Percentiles rank a stretch among this genome's conserved stretches.
Conservation (phyloP, 1,139 yeast species). For the Yamadazyma kanchanaburiensis region DNA sequence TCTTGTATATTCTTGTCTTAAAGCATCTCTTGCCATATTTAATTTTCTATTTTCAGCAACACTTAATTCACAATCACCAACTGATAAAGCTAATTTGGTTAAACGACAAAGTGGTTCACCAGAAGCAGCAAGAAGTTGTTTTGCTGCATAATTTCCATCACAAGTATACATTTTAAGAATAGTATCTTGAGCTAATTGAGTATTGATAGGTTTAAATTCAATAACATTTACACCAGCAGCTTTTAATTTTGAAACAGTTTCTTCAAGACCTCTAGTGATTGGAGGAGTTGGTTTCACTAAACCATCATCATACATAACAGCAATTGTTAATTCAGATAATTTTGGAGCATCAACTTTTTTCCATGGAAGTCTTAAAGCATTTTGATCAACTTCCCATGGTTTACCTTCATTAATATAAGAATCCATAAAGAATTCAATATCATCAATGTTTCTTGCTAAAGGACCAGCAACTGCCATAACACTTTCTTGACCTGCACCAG, state of each 20-base stretch:
- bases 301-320: slow-evolving; percentile 39
- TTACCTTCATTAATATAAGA: slow-evolving; percentile 56
- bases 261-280: slow-evolving; percentile 34
- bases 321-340: slow-evolving; percentile 35
- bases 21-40: slow-evolving; percentile 47
- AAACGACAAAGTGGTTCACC: slow-evolving; percentile 66
- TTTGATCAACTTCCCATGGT: slow-evolving; percentile 67
- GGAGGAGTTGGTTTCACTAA: slow-evolving; percentile 53
- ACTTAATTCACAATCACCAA: slow-evolving; percentile 53
- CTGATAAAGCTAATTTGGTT: slow-evolving; percentile 57
- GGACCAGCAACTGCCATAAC: slow-evolving; percentile 65
- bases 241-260: slow-evolving; percentile 24
- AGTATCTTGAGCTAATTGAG: slow-evolving; percentile 48
- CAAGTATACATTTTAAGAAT: slow-evolving; percentile 49
- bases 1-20: slow-evolving; percentile 53
- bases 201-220: slow-evolving; percentile 51
- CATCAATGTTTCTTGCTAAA: slow-evolving; percentile 57
- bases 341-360: slow-evolving; percentile 45
- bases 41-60: slow-evolving; percentile 48
- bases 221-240: slow-evolving; percentile 30
- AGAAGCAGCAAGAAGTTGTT: slow-evolving; percentile 47
- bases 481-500: slow-evolving; percentile 58
- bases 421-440: slow-evolving; percentile 60
- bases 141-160: slow-evolving; percentile 61
- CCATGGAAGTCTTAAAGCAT: slow-evolving; percentile 61